Percentiles rank a stretch among this genome's conserved stretches.
Evolutionary conservation across 2,329 filamentous ascomycete genomes (phyloP).

Genomic region (Alternaria arbusti): DNA sequence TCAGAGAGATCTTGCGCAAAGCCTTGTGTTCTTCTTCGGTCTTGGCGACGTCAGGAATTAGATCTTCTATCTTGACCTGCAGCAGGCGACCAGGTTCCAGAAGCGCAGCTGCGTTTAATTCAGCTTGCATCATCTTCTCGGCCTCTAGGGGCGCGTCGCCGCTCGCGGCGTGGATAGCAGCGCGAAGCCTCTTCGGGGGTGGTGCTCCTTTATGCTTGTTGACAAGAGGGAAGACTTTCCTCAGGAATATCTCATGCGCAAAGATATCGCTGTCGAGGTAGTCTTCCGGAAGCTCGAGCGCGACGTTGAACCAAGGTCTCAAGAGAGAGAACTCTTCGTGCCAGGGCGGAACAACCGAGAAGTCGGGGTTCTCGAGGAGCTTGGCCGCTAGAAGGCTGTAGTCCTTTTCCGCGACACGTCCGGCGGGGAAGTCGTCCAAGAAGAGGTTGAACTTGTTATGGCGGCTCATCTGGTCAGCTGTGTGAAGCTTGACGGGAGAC

Average conservation of each 20-base stretch:
- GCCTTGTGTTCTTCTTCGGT: neutral
- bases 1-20: neutral
- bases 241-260: neutral
- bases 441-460: conserved; percentile 33
- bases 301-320: neutral
- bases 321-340: neutral
- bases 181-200: neutral
- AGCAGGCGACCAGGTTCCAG: neutral
- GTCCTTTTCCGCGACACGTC: conserved; percentile 30
- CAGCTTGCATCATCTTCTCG: neutral
- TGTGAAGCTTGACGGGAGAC: neutral
- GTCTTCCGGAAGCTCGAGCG: neutral
- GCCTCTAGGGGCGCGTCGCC: neutral
- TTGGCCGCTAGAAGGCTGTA: neutral
- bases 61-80: neutral
- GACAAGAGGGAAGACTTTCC: neutral
- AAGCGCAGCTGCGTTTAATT: neutral
- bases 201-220: neutral
- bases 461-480: neutral
- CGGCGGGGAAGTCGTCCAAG: conserved; percentile 58
- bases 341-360: neutral
- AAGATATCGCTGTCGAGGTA: neutral
- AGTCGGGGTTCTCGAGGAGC: neutral
- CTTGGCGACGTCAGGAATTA: neutral
- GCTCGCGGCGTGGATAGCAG: neutral